Evolutionary conservation across 1,284 basidiomycete species (phyloP), one percentile per base, ranked within the genome.

Genomic region (Entoloma clypeatum): DNA sequence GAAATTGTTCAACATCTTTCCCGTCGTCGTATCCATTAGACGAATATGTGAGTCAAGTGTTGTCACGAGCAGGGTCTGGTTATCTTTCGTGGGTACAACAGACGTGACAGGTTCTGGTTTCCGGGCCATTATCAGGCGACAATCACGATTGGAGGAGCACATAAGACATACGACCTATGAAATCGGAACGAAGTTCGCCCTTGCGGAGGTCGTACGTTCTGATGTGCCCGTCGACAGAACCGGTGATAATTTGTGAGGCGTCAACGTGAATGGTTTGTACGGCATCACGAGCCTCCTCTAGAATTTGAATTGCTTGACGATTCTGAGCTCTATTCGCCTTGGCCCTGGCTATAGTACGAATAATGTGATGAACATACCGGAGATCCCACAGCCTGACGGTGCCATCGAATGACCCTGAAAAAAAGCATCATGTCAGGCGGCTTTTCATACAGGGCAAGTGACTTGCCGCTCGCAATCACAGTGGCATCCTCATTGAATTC

Each of bases 181-280:
- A 92, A 62, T 99, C 96, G 34, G 85, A 75, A 3, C 84, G 78
- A 19, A 97, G 65, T 60, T 93, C 80, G 16, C 96, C 96, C 69
- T 86, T 91, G 33, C 95, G 82, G 22, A 99, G 67, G 62, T 99
- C 96, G 63, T 98, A 98, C 1, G 86, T 88, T 16, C 96, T 79
- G 23, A 97, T 80, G 54, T 86, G 75, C 1, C 96, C 95, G 52
- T 99, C 96, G 2, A 95, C 84, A 0, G 88, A 92, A 1, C 90
- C 91, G 0, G 91, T 76, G 30, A 86, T 72, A 50, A 98, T 77
- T 43, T 74, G 77, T 11, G 78, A 75, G 26, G 74, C 57, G 18
- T 75, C 69, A 50, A 88, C 64, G 67, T 83, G 63, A 45, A 99
- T 62, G 7, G 85, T 77, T 50, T 93, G 92, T 36, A 99, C 83